Conservation (phyloP, 2,329 filamentous ascomycete species). For the Tolypocladium amazonense region DNA sequence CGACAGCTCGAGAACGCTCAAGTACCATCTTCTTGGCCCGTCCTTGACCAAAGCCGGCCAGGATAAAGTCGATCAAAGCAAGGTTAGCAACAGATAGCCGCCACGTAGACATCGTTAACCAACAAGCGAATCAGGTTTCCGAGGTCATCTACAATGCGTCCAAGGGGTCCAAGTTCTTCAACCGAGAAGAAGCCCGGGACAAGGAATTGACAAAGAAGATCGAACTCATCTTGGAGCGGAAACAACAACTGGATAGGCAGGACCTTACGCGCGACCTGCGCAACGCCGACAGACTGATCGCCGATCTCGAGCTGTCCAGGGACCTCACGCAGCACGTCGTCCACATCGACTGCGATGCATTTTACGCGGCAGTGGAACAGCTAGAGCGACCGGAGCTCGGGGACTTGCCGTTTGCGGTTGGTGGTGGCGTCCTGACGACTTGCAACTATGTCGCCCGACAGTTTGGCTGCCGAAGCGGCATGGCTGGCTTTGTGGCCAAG, state of each 20-base stretch:
- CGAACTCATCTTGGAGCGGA: conserved; percentile 63
- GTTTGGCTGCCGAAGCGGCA: conserved; percentile 85
- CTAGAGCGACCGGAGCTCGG: conserved; percentile 76
- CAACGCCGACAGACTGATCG: conserved; percentile 70
- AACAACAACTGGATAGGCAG: conserved; percentile 61
- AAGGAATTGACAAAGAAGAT: conserved; percentile 79
- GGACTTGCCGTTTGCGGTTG: conserved; percentile 83
- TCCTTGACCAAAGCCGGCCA: conserved; percentile 92
- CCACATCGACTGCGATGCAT: conserved; percentile 94
- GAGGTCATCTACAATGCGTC: conserved; percentile 96
- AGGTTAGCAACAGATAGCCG: conserved; percentile 32
- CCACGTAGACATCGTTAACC: background rate
- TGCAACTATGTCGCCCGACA: conserved; percentile 84
- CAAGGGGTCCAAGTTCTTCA: conserved; percentile 94
- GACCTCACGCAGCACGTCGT: conserved; percentile 80
- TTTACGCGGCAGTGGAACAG: conserved; percentile 90
- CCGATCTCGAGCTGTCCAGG: conserved; percentile 65
- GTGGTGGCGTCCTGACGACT: conserved; percentile 53
- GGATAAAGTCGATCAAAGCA: conserved; percentile 83
- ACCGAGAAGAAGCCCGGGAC: conserved; percentile 77
- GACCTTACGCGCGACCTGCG: conserved; percentile 65
- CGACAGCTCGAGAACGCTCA: conserved; percentile 48
- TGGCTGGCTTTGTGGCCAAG: conserved; percentile 92
- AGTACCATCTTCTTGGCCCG: conserved; percentile 81
- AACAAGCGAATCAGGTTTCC: conserved; percentile 51